Base-by-base conservation (phyloP, 495 filamentous ascomycete genomes). In the Penicillium riverlandense region DNA sequence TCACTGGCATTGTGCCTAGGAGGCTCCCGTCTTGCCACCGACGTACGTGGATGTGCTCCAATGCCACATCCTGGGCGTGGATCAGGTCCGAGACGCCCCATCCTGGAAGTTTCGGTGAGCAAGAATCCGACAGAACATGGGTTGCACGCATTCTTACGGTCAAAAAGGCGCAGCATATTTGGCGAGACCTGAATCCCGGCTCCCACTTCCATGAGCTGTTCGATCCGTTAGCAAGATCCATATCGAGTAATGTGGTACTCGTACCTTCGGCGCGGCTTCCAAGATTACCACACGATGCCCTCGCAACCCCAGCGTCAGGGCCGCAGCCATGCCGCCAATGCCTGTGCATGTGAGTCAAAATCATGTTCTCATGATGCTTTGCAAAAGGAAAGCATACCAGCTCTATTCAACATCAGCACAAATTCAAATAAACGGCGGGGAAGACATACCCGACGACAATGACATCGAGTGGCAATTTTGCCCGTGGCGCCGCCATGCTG, bases 141-240 rank as follows among this genome's bases (percentile, higher is more conserved):
- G 22, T 4, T 22, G 22, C 22, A 22, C 6, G 22, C 22, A 22
- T 22, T 22, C 65, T 56, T 48, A 71, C 67, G 67, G 54, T 86
- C 80, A 9, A 90, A 71, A 22, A 91, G 75, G 1, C 79, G 76
- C 27, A 79, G 68, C 69, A 90, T 85, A 47, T 91, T 89, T 4
- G 85, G 85, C 8, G 85, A 83, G 11, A 89, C 74, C 59, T 90
- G 85, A 49, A 90, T 86, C 11, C 85, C 86, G 6, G 85, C 85
- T 48, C 87, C 87, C 37, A 89, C 83, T 60, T 84, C 79, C 49
- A 69, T 70, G 34, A 68, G 52, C 61, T 68, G 40, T 37, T 11
- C 27, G 0, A 7, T 11, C 5, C 22, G 34, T 52, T 51, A 50
- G 50, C 44, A 43, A 9, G 13, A 28, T 10, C 35, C 22, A 36